Evolutionary conservation across 495 filamentous ascomycete genomes (phyloP), one percentile per base, ranked within the genome.

Genomic region (Penicillium odoratum): DNA sequence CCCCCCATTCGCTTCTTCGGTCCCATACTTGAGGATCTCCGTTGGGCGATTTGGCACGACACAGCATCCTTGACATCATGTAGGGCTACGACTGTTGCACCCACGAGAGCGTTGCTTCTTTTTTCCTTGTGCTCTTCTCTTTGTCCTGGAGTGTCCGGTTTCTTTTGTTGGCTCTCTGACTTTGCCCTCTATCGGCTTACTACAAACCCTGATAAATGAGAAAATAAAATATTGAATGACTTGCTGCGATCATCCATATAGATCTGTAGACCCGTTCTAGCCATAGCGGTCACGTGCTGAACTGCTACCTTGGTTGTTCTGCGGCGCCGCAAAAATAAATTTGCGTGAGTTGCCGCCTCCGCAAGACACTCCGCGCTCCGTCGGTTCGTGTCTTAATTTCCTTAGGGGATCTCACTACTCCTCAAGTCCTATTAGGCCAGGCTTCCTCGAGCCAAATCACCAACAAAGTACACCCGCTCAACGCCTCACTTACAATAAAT

Each of bases 21-120:
- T 54, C 58, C 61, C 49, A 34, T 56, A 42, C 36, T 21, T n/a
- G 50, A 51, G 57, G 53, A 56, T 60, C 63, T 62, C 63, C 59
- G 63, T 65, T 57, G 63, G 63, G 38, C 53, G 62, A 61, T 50
- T 59, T 61, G 62, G 66, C 62, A 60, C 56, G 65, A 64, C 62
- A 61, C 56, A 58, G 59, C 62, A 64, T 55, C 57, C 61, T 69
- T 65, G 65, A 68, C 67, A 64, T 72, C 53, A 74, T 65, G 72
- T 63, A 69, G 68, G 67, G 66, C 66, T 71, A 77, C 64, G 74
- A 77, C 66, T 62, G 47, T 65, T 67, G 54, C 63, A 65, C 63
- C 56, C 51, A 77, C 60, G 64, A 64, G 53, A 72, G 70, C 67
- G 64, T 69, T 73, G 59, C 61, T 67, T 65, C 57, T 67, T 62